A percentile compares a stretch with the other conserved stretches of the same genome.
phyloP scores from a whole-genome alignment of 2,329 filamentous ascomycete genomes.

The Thermothelomyces thermophilus region DNA sequence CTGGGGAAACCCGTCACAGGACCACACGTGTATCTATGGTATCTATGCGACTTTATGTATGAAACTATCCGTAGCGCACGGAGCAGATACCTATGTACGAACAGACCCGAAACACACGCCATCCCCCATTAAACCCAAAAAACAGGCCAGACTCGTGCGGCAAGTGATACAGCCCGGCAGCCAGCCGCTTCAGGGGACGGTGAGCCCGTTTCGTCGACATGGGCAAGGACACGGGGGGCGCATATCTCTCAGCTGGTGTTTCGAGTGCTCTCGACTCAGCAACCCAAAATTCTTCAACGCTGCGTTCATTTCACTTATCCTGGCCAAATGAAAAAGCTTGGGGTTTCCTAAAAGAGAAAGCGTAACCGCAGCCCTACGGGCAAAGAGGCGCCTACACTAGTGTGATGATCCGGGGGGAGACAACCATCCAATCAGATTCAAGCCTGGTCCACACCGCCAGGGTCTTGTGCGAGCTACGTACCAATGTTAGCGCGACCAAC shows the following conservation, averaged over 20 bases:
- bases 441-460: conserved; percentile 1
- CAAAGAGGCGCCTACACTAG: background rate
- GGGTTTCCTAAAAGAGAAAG: background rate
- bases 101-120: background rate
- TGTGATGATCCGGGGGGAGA: conserved; percentile 7
- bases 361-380: conserved; percentile 12
- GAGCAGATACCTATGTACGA: too few species aligned
- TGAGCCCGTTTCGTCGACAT: background rate
- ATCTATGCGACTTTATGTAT: too few species aligned
- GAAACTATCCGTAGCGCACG: too few species aligned
- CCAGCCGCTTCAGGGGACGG: background rate
- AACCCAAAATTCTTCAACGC: background rate
- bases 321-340: background rate
- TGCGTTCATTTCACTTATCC: background rate
- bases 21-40: too few species aligned
- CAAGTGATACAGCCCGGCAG: conserved; percentile 5
- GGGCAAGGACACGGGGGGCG: background rate
- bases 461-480: background rate
- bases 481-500: background rate
- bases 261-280: background rate
- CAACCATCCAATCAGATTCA: background rate
- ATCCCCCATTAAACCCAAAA: background rate
- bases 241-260: background rate
- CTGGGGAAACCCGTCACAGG: too few species aligned
- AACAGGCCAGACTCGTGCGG: background rate